Conservation (phyloP, 805 yeast species). For the Hanseniaspora hatyaiensis region DNA sequence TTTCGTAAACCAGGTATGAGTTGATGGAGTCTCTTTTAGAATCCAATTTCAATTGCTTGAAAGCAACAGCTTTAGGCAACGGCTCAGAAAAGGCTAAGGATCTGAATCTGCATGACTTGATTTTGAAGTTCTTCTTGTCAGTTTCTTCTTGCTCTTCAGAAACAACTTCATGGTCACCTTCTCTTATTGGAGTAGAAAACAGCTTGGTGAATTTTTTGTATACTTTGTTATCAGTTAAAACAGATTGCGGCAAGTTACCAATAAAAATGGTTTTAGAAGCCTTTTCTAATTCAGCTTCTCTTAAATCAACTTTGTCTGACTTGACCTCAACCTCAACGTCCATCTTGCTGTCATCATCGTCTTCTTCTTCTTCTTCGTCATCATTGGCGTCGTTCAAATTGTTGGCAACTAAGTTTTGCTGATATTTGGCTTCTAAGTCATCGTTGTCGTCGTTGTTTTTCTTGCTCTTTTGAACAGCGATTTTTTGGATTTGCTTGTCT, state of each 20-base stretch:
- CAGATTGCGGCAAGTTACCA: conserved; percentile 65
- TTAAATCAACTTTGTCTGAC: conserved; percentile 45
- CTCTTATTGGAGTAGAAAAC: conserved; percentile 31
- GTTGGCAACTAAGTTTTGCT: conserved; percentile 36
- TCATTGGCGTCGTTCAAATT: conserved; percentile 19
- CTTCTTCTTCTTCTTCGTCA: conserved; percentile 18
- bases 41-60: conserved; percentile 66
- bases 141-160: conserved; percentile 21
- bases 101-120: conserved; percentile 78
- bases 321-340: conserved; percentile 21
- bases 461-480: conserved; percentile 19
- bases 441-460: conserved; percentile 32
- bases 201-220: conserved; percentile 54
- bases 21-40: conserved; percentile 69
- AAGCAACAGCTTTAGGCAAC: conserved; percentile 86
- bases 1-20: conserved; percentile 72
- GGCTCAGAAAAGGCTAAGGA: conserved; percentile 82
- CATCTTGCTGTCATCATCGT: conserved; percentile 24
- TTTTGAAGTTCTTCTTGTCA: conserved; percentile 22
- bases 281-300: conserved; percentile 62
- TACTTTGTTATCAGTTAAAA: conserved; percentile 49
- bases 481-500: conserved; percentile 19
- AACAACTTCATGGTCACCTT: conserved; percentile 15
- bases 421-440: conserved; percentile 46
- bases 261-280: conserved; percentile 79